These are phyloP conservation scores for Penicillium fimorum DNA, from an alignment of 495 filamentous ascomycete genomes.

Conservation along the genomic window DNA sequence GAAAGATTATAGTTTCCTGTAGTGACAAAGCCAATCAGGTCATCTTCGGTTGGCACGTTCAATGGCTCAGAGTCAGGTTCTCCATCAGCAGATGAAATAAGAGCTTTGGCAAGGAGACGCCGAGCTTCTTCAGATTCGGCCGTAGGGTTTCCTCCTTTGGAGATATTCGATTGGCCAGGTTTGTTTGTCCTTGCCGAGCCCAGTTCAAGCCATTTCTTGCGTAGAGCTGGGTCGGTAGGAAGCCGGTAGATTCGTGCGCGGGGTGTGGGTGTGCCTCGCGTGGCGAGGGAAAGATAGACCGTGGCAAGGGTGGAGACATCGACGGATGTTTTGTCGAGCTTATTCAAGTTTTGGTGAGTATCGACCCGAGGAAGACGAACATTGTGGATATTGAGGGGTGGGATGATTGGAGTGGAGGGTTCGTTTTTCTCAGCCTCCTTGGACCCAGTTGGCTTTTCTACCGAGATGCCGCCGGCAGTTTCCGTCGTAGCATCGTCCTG, in stretches of 20 bases:
- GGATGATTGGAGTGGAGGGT: constrained; percentile 6
- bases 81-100: constrained; percentile 38
- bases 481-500: constrained; percentile 6
- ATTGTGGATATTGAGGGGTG: constrained; percentile 37
- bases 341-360: constrained; percentile 25
- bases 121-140: constrained; percentile 39
- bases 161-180: constrained; percentile 7
- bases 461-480: background rate
- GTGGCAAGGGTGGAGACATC: constrained; percentile 48
- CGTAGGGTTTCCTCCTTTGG: constrained; percentile 5
- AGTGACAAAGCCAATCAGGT: constrained; percentile 90
- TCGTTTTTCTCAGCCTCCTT: constrained; percentile 11
- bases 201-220: constrained; percentile 53
- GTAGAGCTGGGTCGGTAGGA: constrained; percentile 50
- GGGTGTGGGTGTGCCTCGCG: constrained; percentile 58
- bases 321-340: constrained; percentile 22
- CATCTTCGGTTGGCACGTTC: constrained; percentile 65
- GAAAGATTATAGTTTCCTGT: constrained; percentile 80
- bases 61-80: constrained; percentile 54
- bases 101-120: constrained; percentile 53
- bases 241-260: constrained; percentile 73
- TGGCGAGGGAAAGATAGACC: constrained; percentile 56
- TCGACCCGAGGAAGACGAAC: constrained; percentile 20
- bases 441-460: constrained; percentile 17
- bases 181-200: constrained; percentile 21